These are phyloP conservation scores for Coelastrella sp. DNA, from an alignment of 139 green algal genomes.

Conservation along the genomic window DNA sequence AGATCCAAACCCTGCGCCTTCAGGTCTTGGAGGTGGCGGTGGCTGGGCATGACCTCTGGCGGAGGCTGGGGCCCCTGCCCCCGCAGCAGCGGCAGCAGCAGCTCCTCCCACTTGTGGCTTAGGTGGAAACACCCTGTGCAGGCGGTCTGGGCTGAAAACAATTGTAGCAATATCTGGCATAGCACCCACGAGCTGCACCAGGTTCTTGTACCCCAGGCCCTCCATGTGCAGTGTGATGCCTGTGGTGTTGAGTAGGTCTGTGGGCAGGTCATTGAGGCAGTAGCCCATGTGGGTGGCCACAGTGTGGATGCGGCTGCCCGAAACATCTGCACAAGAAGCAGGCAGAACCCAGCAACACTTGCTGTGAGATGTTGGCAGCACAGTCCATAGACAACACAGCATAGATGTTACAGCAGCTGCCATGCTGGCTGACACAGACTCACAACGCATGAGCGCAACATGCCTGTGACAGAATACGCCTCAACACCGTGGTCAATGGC, in stretches of 20 bases:
- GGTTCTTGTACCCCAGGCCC: constrained; percentile 19
- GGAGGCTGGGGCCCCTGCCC: neutral
- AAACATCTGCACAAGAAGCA: neutral
- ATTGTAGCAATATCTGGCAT: constrained; percentile 21
- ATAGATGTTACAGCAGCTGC: neutral
- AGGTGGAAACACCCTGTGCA: constrained; percentile 27
- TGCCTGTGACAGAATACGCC: no score
- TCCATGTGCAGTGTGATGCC: constrained; percentile 15
- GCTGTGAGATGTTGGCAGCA: neutral
- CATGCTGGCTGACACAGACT: neutral
- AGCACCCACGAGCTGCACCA: constrained; percentile 31
- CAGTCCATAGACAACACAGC: neutral
- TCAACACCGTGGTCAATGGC: no score
- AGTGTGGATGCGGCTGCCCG: neutral
- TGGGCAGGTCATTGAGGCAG: neutral
- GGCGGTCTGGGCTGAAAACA: constrained; percentile 24
- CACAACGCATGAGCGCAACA: neutral
- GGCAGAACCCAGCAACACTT: neutral
- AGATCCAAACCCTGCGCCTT: neutral
- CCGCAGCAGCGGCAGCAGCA: neutral
- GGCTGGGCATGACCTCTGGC: neutral
- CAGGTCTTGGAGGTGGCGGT: constrained; percentile 2
- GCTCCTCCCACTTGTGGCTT: neutral
- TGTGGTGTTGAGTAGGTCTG: neutral
- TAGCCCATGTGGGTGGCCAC: constrained; percentile 17